Evolutionary conservation across 768 basidiomycete genomes (phyloP).

Genomic region (Tulasnella sp.): DNA sequence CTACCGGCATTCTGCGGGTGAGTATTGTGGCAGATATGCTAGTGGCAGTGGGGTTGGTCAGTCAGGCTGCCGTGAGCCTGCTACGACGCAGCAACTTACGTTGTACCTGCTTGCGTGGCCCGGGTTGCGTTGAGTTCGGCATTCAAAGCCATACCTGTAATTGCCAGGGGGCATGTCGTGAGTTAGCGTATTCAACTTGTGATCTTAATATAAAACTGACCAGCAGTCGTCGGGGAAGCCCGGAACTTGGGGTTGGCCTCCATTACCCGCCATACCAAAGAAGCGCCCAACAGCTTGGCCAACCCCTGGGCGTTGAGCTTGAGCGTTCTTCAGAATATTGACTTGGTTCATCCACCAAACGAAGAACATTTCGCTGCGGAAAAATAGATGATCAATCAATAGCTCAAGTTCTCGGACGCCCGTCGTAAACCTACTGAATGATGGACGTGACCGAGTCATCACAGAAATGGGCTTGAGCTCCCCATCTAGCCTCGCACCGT

Average conservation of each 20-base stretch:
- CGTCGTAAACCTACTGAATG: neutral
- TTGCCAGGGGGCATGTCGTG: neutral
- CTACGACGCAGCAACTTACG: constrained; percentile 7
- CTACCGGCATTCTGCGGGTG: neutral
- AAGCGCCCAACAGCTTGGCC: neutral
- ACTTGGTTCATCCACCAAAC: constrained; percentile 17
- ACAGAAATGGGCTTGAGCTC: constrained; percentile 7
- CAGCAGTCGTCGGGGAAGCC: constrained; percentile 2
- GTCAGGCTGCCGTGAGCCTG: neutral
- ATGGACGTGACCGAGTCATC: constrained; percentile 13
- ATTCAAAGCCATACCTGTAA: constrained; percentile 22
- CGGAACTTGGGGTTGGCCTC: neutral
- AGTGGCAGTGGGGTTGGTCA: neutral
- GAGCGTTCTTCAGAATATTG: neutral
- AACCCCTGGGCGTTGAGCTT: neutral
- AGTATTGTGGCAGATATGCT: neutral
- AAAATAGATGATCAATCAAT: neutral
- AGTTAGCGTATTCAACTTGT: neutral
- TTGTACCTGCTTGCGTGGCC: constrained; percentile 22
- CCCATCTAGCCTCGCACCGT: constrained; percentile 6
- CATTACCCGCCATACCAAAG: neutral
- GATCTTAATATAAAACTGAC: neutral
- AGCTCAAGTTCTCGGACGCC: neutral
- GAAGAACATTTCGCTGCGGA: constrained; percentile 15
- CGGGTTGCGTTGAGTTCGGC: constrained; percentile 14